Evolutionary conservation across 1,284 basidiomycete species (phyloP).

Genomic region (Xerocomus alliaceus): DNA sequence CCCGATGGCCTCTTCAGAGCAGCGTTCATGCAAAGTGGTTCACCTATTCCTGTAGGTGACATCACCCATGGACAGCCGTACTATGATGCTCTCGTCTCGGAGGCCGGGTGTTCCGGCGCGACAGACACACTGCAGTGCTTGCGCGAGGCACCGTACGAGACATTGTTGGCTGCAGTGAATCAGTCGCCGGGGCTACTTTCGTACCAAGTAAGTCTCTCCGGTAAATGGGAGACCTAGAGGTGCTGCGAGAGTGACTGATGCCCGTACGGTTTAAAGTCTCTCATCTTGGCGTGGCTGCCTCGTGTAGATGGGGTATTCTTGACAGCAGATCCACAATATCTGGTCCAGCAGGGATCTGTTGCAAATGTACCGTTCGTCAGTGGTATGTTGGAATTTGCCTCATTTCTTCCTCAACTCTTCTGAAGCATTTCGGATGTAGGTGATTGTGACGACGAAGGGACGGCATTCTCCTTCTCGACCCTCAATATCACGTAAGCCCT

Average conservation of each 20-base stretch:
- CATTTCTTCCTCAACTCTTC: conserved; percentile 40
- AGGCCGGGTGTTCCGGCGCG: conserved; percentile 27
- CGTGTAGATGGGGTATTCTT: conserved; percentile 60
- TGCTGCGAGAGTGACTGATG: not conserved
- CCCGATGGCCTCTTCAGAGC: conserved; percentile 41
- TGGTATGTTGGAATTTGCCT: conserved; percentile 32
- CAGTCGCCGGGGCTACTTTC: conserved; percentile 42
- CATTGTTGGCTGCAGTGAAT: conserved; percentile 24
- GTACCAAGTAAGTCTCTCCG: conserved; percentile 48
- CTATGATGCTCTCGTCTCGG: conserved; percentile 32
- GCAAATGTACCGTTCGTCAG: conserved; percentile 55
- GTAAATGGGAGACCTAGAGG: not conserved
- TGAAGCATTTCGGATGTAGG: conserved; percentile 31
- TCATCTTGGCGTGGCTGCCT: conserved; percentile 54
- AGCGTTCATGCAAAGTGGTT: conserved; percentile 45
- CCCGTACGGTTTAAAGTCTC: conserved; percentile 33
- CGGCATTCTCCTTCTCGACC: conserved; percentile 26
- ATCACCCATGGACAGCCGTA: conserved; percentile 33
- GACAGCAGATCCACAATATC: conserved; percentile 48
- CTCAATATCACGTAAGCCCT: conserved; percentile 44
- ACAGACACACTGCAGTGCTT: conserved; percentile 43
- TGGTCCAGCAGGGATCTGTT: conserved; percentile 50
- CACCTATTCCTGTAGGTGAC: conserved; percentile 27
- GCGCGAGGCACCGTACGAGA: conserved; percentile 34
- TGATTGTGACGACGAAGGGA: not conserved